phyloP scores from a whole-genome alignment of 1,284 basidiomycete species.

The Ceratobasidium sp. region DNA sequence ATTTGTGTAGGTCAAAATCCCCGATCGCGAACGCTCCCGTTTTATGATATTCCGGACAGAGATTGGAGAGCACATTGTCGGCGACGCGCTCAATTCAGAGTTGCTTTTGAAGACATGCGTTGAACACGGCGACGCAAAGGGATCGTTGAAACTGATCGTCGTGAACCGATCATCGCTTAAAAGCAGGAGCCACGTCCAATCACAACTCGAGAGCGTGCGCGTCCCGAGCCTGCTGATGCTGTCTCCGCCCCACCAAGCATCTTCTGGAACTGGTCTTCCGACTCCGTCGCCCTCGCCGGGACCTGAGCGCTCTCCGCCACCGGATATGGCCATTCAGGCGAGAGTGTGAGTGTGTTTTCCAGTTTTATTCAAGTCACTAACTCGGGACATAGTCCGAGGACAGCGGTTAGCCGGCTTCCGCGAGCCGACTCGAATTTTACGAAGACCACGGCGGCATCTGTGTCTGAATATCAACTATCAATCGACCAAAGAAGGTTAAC shows the following conservation, averaged over 20 bases:
- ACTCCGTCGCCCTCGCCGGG: slow-evolving; percentile 36
- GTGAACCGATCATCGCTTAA: slow-evolving; percentile 15
- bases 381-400: slow-evolving; percentile 13
- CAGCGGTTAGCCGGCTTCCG: slow-evolving; percentile 29
- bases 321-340: slow-evolving; percentile 35
- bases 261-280: slow-evolving; percentile 34
- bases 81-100: slow-evolving; percentile 39
- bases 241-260: slow-evolving; percentile 2
- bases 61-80: slow-evolving; percentile 40
- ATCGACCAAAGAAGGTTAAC: slow-evolving; percentile 31
- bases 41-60: slow-evolving; percentile 40
- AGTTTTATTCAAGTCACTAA: neutral
- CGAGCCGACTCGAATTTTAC: slow-evolving; percentile 38
- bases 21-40: slow-evolving; percentile 31
- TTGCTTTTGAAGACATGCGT: slow-evolving; percentile 37
- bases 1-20: slow-evolving; percentile 30
- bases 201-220: neutral
- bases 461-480: slow-evolving; percentile 32
- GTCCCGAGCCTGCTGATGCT: slow-evolving; percentile 24
- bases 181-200: slow-evolving; percentile 19
- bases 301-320: slow-evolving; percentile 24
- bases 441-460: slow-evolving; percentile 37
- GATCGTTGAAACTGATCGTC: slow-evolving; percentile 29
- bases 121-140: slow-evolving; percentile 33
- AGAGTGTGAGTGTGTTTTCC: slow-evolving; percentile 8